These are phyloP conservation scores for Tuber melanosporum DNA, from an alignment of 495 filamentous ascomycete species.

Conservation along the genomic window DNA sequence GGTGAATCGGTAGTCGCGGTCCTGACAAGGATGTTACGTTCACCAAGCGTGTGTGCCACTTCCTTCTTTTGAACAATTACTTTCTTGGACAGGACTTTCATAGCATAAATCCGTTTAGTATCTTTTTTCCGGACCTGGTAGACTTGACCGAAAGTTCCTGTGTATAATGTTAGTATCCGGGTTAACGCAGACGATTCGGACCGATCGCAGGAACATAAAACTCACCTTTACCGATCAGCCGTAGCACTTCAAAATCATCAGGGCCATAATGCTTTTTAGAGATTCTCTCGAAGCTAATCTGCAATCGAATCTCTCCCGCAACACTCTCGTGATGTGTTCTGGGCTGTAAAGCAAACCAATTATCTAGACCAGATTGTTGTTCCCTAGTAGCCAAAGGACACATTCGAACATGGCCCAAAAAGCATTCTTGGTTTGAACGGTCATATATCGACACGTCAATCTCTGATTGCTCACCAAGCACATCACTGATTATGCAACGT, in stretches of 20 bases:
- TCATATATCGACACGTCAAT: conserved; percentile 94
- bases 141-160: conserved; percentile 91
- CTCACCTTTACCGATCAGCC: conserved; percentile 85
- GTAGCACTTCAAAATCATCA: conserved; percentile 92
- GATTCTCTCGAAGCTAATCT: conserved; percentile 78
- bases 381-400: conserved; percentile 43
- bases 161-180: conserved; percentile 12
- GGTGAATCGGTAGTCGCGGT: conserved; percentile 93
- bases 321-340: conserved; percentile 60
- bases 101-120: conserved; percentile 90
- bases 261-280: conserved; percentile 90
- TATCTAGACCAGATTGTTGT: conserved; percentile 56
- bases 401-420: conserved; percentile 78
- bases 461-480: conserved; percentile 84
- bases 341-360: conserved; percentile 75
- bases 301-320: conserved; percentile 84
- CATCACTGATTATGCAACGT: conserved; percentile 59
- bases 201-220: conserved; percentile 6
- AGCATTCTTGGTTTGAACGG: conserved; percentile 73
- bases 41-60: conserved; percentile 91
- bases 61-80: conserved; percentile 99
- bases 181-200: conserved; percentile 3
- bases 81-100: conserved; percentile 99
- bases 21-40: conserved; percentile 92
- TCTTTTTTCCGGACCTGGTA: conserved; percentile 99